These are phyloP conservation scores for Sutorius australiensis DNA, from an alignment of 768 basidiomycete genomes.

Conservation along the genomic window DNA sequence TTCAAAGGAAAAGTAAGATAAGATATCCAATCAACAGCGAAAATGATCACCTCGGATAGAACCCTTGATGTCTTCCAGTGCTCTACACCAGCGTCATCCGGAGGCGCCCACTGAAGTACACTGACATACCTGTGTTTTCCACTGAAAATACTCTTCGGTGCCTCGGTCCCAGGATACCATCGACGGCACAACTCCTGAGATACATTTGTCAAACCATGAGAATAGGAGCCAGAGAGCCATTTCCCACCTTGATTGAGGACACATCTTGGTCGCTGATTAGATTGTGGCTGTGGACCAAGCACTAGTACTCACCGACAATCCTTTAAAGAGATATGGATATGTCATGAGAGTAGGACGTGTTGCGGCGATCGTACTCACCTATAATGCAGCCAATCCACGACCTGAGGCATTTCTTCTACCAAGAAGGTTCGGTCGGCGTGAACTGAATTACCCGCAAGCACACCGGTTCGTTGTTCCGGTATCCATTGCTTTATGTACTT, in stretches of 20 bases:
- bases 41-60: slow-evolving; percentile 61
- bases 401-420: slow-evolving; percentile 72
- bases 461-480: slow-evolving; percentile 54
- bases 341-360: not conserved
- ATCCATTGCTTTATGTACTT: slow-evolving; percentile 85
- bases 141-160: slow-evolving; percentile 29
- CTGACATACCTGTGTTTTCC: slow-evolving; percentile 54
- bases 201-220: not conserved
- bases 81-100: slow-evolving; percentile 41
- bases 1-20: not conserved
- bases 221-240: not conserved
- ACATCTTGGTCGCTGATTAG: slow-evolving; percentile 51
- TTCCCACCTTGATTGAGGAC: slow-evolving; percentile 69
- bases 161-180: slow-evolving; percentile 48
- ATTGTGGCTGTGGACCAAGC: not conserved
- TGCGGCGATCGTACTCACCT: slow-evolving; percentile 41
- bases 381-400: slow-evolving; percentile 79
- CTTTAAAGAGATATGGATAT: slow-evolving; percentile 32
- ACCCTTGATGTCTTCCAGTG: slow-evolving; percentile 74
- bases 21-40: not conserved
- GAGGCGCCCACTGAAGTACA: not conserved
- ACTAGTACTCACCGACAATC: slow-evolving; percentile 58
- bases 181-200: slow-evolving; percentile 66
- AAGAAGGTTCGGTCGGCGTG: slow-evolving; percentile 78
- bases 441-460: slow-evolving; percentile 86